Conservation (phyloP, 495 filamentous ascomycete genomes). For the Zalerion maritima region DNA sequence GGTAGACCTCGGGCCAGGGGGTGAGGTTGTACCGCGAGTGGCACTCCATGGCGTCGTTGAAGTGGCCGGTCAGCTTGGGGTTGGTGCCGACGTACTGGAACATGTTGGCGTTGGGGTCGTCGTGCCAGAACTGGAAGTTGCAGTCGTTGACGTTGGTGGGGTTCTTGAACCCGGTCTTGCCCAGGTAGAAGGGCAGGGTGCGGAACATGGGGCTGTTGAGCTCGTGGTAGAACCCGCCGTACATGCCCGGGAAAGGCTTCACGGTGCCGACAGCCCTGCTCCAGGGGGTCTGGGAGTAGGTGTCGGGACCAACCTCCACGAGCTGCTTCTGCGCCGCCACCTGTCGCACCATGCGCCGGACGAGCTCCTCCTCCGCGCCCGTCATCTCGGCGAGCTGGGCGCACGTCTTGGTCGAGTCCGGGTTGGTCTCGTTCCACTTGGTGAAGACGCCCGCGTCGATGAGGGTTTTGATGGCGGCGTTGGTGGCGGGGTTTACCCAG, state of each 20-base stretch:
- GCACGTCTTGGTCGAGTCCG: slow-evolving; percentile 7
- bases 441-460: slow-evolving; percentile 16
- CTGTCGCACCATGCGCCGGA: slow-evolving; percentile 4
- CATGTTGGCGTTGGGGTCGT: slow-evolving; percentile 8
- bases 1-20: slow-evolving; percentile 13
- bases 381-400: slow-evolving; percentile 10
- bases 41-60: slow-evolving; percentile 14
- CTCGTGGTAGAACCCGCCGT: too few relatives aligned
- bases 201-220: too few relatives aligned
- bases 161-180: slow-evolving; percentile 10
- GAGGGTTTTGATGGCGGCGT: slow-evolving; percentile 10
- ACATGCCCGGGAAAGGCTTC: too few relatives aligned
- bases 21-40: slow-evolving; percentile 13
- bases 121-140: slow-evolving; percentile 10
- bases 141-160: slow-evolving; percentile 10
- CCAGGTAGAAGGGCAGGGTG: slow-evolving; percentile 11
- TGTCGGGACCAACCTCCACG: slow-evolving; percentile 4
- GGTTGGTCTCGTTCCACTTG: slow-evolving; percentile 14
- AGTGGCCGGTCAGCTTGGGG: slow-evolving; percentile 7
- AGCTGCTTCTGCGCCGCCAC: slow-evolving; percentile 5
- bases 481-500: slow-evolving; percentile 2
- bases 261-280: slow-evolving; percentile 4
- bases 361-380: slow-evolving; percentile 7
- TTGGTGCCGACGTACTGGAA: slow-evolving; percentile 10
- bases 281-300: slow-evolving; percentile 5